A percentile compares a stretch with the other conserved stretches of the same genome.
Conservation (phyloP, 2,329 filamentous ascomycete species). For the Ambrosiella beaveri region DNA sequence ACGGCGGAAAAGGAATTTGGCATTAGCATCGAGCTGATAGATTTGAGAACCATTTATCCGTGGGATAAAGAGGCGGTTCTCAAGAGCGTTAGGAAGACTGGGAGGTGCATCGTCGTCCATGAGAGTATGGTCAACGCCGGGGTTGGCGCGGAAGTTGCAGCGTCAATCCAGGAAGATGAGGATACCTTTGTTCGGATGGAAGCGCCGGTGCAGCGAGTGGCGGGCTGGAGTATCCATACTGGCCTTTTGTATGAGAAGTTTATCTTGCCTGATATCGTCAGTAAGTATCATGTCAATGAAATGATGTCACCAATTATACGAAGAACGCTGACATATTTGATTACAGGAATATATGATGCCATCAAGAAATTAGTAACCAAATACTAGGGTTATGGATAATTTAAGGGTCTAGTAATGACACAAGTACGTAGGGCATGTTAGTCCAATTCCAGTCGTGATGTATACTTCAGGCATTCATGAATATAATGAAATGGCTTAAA, state of each 20-base stretch:
- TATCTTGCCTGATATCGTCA: constrained; percentile 68
- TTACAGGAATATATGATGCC: constrained; percentile 19
- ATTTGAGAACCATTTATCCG: constrained; percentile 74
- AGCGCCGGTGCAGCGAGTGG: constrained; percentile 68
- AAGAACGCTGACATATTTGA: constrained; percentile 6
- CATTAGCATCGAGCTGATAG: constrained; percentile 67
- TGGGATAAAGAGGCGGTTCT: constrained; percentile 76
- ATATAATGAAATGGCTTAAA: too few relatives aligned
- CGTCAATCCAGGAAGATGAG: constrained; percentile 63
- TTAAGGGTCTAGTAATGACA: too few relatives aligned
- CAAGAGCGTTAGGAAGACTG: constrained; percentile 72
- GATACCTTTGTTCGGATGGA: constrained; percentile 67
- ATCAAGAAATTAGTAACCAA: constrained; percentile 52
- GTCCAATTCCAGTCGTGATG: too few relatives aligned
- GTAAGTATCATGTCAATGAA: constrained; percentile 38
- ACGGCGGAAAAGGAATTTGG: constrained; percentile 60
- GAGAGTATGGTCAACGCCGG: constrained; percentile 85
- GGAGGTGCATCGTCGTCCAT: constrained; percentile 72
- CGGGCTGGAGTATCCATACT: constrained; percentile 78
- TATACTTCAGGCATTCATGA: too few relatives aligned
- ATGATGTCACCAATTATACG: neutral
- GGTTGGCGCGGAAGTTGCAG: constrained; percentile 75
- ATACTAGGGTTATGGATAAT: constrained; percentile 20
- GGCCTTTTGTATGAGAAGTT: constrained; percentile 66
- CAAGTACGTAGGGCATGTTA: too few relatives aligned